Conservation (phyloP, 768 basidiomycete genomes). For the Lentinula raphanica region DNA sequence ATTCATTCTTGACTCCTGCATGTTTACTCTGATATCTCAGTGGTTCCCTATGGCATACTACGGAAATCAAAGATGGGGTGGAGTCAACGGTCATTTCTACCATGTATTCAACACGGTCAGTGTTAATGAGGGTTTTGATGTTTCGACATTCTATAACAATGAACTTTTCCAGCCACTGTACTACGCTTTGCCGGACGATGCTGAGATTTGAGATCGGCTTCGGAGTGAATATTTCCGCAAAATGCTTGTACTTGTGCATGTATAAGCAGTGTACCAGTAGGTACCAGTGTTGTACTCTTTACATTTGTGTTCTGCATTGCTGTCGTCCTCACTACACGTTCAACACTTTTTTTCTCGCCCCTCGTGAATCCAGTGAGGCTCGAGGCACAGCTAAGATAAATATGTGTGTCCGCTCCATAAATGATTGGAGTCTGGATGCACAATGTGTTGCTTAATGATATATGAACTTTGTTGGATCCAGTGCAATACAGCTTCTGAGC, state of each 20-base stretch:
- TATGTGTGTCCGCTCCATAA: too few species aligned
- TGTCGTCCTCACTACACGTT: too few species aligned
- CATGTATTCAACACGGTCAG: constrained; percentile 72
- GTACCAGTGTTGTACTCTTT: background rate
- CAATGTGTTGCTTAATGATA: too few species aligned
- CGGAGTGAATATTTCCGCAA: background rate
- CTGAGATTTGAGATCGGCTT: constrained; percentile 15
- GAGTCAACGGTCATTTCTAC: constrained; percentile 68
- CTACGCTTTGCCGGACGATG: constrained; percentile 32
- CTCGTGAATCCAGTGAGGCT: too few species aligned
- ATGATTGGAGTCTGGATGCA: too few species aligned
- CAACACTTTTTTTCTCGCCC: too few species aligned
- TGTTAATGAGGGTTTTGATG: too few species aligned
- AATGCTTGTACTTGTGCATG: background rate
- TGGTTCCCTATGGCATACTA: constrained; percentile 79
- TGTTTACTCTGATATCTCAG: constrained; percentile 25
- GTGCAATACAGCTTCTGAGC: too few species aligned
- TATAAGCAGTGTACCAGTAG: background rate
- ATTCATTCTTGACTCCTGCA: background rate
- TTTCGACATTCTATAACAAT: background rate
- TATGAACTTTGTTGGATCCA: too few species aligned
- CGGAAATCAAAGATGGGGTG: constrained; percentile 45
- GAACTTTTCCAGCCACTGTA: constrained; percentile 28
- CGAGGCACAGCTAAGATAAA: too few species aligned
- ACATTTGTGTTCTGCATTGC: background rate